Conservation (phyloP, 1,284 basidiomycete genomes). For the Thecaphora thlaspeos region DNA sequence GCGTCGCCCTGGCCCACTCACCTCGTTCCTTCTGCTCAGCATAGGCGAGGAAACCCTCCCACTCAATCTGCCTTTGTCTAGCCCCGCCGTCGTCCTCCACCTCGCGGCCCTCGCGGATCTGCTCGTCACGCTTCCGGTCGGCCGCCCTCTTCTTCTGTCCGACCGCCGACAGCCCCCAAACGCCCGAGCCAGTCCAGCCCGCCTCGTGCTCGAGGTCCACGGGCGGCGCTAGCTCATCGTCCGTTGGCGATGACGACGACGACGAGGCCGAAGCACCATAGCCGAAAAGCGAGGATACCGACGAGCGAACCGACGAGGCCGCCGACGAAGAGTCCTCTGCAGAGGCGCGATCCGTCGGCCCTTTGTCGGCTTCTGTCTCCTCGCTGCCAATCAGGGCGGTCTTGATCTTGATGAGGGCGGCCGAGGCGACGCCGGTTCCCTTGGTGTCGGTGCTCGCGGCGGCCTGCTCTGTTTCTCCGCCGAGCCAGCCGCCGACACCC, state of each 20-base stretch:
- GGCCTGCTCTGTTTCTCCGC: conserved; percentile 13
- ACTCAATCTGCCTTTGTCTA: conserved; percentile 53
- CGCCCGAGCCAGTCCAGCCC: conserved; percentile 55
- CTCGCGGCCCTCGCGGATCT: conserved; percentile 24
- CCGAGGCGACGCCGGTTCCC: conserved; percentile 3
- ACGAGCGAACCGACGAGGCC: conserved; percentile 16
- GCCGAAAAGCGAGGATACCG: conserved; percentile 23
- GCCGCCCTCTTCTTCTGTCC: conserved; percentile 38
- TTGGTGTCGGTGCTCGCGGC: conserved; percentile 3
- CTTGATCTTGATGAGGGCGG: not conserved
- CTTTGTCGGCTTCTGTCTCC: not conserved
- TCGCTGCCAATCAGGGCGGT: not conserved
- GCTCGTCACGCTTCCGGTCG: conserved; percentile 27
- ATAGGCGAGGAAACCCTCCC: conserved; percentile 56
- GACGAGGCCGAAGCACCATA: conserved; percentile 7
- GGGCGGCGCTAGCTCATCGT: not conserved
- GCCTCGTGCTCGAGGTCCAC: conserved; percentile 47
- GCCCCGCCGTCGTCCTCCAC: conserved; percentile 43
- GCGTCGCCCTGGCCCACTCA: conserved; percentile 4
- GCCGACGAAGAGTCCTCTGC: not conserved
- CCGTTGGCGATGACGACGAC: not conserved
- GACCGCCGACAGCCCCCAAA: conserved; percentile 54
- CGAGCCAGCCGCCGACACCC: conserved; percentile 24
- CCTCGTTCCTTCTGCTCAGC: conserved; percentile 54
- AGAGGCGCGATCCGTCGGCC: no score